A percentile compares a stretch with the other conserved stretches of the same genome.
Evolutionary conservation across 192 early-diverging fungal species (phyloP).

Genomic region (Funneliformis geosporum): DNA sequence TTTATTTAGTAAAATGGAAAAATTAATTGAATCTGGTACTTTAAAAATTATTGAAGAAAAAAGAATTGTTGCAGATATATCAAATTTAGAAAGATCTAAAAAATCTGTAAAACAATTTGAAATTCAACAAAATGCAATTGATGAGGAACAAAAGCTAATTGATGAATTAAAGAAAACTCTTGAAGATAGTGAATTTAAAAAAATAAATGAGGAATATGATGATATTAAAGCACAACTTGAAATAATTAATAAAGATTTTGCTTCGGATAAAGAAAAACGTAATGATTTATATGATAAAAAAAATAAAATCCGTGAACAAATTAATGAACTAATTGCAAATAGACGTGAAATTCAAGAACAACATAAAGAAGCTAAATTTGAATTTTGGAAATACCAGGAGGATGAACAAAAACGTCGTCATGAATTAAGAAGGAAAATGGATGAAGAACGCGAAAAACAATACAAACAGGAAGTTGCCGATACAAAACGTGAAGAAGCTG

Average conservation of each 20-base stretch:
- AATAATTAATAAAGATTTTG: constrained; percentile 60
- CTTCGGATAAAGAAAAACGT: constrained; percentile 63
- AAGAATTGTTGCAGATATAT: constrained; percentile 81
- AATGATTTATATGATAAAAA: constrained; percentile 71
- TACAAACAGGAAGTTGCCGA: constrained; percentile 69
- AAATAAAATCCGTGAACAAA: no score
- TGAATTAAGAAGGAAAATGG: constrained; percentile 67
- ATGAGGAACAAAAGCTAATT: constrained; percentile 57
- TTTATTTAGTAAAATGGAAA: constrained; percentile 78
- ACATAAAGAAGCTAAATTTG: constrained; percentile 72
- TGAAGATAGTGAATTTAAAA: constrained; percentile 63
- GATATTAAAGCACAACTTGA: constrained; percentile 74
- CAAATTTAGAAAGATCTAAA: constrained; percentile 71
- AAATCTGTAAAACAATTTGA: constrained; percentile 68
- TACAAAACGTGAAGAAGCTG: constrained; percentile 82
- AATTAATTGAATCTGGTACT: constrained; percentile 73
- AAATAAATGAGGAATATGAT: constrained; percentile 69
- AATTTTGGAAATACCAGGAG: constrained; percentile 71
- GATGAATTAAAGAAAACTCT: constrained; percentile 70
- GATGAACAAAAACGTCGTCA: constrained; percentile 57
- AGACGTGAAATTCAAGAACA: constrained; percentile 69
- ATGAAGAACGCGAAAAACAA: constrained; percentile 66
- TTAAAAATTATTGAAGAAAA: constrained; percentile 88
- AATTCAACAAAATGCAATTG: constrained; percentile 56
- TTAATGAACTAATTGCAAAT: constrained; percentile 65